Percentiles rank a stretch among this genome's conserved stretches.
Evolutionary conservation across 768 basidiomycete species (phyloP).

Genomic region (Cyathus striatus): DNA sequence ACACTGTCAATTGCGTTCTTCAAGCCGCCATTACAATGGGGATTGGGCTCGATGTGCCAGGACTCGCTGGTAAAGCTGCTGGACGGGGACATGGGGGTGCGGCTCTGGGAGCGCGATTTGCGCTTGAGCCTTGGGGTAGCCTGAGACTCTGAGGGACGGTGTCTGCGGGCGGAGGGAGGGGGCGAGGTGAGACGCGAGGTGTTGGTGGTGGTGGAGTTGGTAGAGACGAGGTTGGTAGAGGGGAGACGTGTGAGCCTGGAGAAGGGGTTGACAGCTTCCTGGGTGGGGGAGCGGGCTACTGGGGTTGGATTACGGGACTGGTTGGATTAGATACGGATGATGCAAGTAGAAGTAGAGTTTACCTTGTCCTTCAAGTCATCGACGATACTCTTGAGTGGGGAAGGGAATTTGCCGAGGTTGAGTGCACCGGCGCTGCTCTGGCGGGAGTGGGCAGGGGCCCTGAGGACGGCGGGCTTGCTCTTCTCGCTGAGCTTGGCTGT

Average conservation of each 20-base stretch:
- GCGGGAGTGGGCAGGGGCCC: constrained; percentile 12
- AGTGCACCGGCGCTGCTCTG: constrained; percentile 18
- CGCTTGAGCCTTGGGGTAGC: constrained; percentile 38
- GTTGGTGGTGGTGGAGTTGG: constrained; percentile 1
- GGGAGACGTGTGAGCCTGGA: constrained; percentile 37
- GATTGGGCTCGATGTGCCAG: constrained; percentile 52
- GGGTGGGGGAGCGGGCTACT: constrained; percentile 28
- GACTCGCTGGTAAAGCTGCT: constrained; percentile 15
- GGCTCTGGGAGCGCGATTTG: constrained; percentile 45
- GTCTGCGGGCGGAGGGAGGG: constrained; percentile 31
- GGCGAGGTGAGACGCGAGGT: constrained; percentile 5
- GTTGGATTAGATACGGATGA: neutral
- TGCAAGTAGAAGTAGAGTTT: constrained; percentile 2
- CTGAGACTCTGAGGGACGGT: constrained; percentile 38
- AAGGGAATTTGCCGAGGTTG: neutral
- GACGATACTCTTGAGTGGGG: constrained; percentile 64
- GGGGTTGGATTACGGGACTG: constrained; percentile 29
- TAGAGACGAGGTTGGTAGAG: neutral
- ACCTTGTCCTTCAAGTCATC: constrained; percentile 74
- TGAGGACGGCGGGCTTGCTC: constrained; percentile 5
- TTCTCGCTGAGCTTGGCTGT: neutral
- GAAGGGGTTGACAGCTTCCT: constrained; percentile 56
- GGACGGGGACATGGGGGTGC: constrained; percentile 38
- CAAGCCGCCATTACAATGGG: constrained; percentile 78
- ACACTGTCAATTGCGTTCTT: constrained; percentile 79